Percentiles rank a stretch among this genome's conserved stretches.
phyloP scores from a whole-genome alignment of 345 rosid species.

The Noccaea caerulescens region DNA sequence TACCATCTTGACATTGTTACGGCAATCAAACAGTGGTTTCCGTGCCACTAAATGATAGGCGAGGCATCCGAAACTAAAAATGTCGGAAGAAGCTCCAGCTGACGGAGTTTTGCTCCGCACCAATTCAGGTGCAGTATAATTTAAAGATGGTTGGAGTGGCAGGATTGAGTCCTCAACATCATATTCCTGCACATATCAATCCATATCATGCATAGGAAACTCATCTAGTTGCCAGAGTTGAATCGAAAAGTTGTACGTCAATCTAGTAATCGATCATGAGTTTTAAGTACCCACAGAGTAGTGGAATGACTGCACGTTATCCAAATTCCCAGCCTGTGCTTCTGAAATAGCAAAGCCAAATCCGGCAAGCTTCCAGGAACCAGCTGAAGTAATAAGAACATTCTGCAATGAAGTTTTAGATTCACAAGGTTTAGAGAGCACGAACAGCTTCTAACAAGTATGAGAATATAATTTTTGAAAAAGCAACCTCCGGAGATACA shows the following conservation, averaged over 20 bases:
- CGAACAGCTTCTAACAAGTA: not conserved
- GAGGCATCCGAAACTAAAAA: constrained; percentile 92
- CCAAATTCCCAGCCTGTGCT: constrained; percentile 42
- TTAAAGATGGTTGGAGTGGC: constrained; percentile 91
- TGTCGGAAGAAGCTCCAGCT: constrained; percentile 70
- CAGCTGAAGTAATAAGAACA: constrained; percentile 79
- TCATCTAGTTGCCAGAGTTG: constrained; percentile 8
- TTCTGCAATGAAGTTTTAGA: constrained; percentile 56
- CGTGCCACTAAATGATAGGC: constrained; percentile 82
- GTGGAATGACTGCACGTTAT: constrained; percentile 41
- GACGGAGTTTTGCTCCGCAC: constrained; percentile 70
- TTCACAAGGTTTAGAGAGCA: constrained; percentile 19
- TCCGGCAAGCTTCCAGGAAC: constrained; percentile 99
- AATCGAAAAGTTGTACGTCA: not conserved
- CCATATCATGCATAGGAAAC: constrained; percentile 1
- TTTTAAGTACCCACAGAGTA: constrained; percentile 40
- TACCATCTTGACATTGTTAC: constrained; percentile 97
- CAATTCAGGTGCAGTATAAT: constrained; percentile 94
- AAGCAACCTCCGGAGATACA: constrained; percentile 79
- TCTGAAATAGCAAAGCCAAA: constrained; percentile 80
- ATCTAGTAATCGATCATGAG: constrained; percentile 9
- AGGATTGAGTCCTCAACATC: constrained; percentile 87
- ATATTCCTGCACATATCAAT: constrained; percentile 66
- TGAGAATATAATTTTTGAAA: not conserved
- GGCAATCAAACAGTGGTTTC: constrained; percentile 88